phyloP scores from a whole-genome alignment of 495 filamentous ascomycete genomes.

The Hyaloscypha variabilis region DNA sequence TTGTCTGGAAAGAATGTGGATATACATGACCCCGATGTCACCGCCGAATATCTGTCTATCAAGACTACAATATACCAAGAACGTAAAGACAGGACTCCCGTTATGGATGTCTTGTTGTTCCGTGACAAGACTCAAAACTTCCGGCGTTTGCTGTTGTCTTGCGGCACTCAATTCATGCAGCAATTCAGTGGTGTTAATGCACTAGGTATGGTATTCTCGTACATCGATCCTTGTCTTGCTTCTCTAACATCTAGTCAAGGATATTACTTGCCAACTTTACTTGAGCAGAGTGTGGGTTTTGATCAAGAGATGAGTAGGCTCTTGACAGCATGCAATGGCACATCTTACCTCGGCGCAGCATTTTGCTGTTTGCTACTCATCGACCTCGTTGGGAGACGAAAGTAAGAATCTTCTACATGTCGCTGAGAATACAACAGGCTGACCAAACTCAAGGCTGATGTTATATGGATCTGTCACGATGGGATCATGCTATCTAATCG shows the following conservation, averaged over 20 bases:
- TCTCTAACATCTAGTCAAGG: constrained; percentile 1
- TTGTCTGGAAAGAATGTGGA: too few relatives aligned
- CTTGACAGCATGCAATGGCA: constrained; percentile 36
- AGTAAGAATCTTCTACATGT: too few relatives aligned
- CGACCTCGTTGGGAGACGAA: constrained; percentile 34
- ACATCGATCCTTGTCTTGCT: too few relatives aligned
- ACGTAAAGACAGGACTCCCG: too few relatives aligned
- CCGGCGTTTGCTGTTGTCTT: constrained; percentile 35
- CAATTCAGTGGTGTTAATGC: constrained; percentile 36
- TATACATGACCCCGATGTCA: too few relatives aligned
- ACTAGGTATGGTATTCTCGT: too few relatives aligned
- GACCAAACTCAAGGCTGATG: too few relatives aligned
- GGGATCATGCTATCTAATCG: too few relatives aligned
- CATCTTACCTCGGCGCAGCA: constrained; percentile 34
- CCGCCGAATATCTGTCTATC: too few relatives aligned
- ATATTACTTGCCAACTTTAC: constrained; percentile 36
- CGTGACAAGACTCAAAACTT: constrained; percentile 39
- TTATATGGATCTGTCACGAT: too few relatives aligned
- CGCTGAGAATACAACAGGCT: too few relatives aligned
- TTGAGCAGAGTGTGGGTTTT: constrained; percentile 34
- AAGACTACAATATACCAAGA: too few relatives aligned
- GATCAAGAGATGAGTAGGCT: constrained; percentile 32
- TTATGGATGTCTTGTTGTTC: constrained; percentile 30
- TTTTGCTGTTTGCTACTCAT: constrained; percentile 34
- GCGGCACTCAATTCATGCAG: constrained; percentile 39